Conservation (phyloP, 192 early-diverging fungal species). For the Coemansia aciculifera region DNA sequence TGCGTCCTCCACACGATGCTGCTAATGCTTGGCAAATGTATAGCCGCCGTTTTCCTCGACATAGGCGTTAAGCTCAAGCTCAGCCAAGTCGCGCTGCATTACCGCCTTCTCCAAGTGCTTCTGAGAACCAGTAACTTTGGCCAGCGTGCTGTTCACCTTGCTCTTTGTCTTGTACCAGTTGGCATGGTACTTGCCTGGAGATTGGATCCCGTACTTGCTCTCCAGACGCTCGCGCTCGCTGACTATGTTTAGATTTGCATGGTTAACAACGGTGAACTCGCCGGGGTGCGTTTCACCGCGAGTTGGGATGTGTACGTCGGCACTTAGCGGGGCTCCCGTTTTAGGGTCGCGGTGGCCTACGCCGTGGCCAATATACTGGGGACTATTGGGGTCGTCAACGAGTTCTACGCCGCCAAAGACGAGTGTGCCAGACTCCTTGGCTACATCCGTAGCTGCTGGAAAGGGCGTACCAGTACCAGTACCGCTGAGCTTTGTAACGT, state of each 20-base stretch:
- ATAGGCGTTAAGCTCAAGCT: slow-evolving; percentile 48
- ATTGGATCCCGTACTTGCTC: slow-evolving; percentile 37
- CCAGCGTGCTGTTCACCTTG: slow-evolving; percentile 23
- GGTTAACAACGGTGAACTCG: slow-evolving; percentile 20
- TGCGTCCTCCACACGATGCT: neutral
- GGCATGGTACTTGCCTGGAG: slow-evolving; percentile 49
- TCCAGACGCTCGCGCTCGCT: slow-evolving; percentile 22
- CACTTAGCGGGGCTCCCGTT: slow-evolving; percentile 36
- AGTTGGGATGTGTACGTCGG: slow-evolving; percentile 38
- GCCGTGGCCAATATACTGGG: slow-evolving; percentile 49
- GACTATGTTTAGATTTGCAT: neutral
- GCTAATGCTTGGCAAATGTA: slow-evolving; percentile 30
- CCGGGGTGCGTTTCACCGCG: slow-evolving; percentile 45
- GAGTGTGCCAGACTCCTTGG: slow-evolving; percentile 42
- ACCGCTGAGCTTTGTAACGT: slow-evolving; percentile 21
- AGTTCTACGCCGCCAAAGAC: slow-evolving; percentile 44
- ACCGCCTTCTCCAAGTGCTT: slow-evolving; percentile 34
- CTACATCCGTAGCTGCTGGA: slow-evolving; percentile 54
- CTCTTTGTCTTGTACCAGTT: slow-evolving; percentile 51
- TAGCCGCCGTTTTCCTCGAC: slow-evolving; percentile 37
- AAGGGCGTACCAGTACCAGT: slow-evolving; percentile 48
- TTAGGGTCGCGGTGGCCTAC: slow-evolving; percentile 51
- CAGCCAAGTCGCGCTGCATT: slow-evolving; percentile 39
- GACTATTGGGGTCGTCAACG: slow-evolving; percentile 35
- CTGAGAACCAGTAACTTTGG: slow-evolving; percentile 34